Conservation (phyloP, 176 grass and related monocot genomes). For the Pontederia crassipes region DNA sequence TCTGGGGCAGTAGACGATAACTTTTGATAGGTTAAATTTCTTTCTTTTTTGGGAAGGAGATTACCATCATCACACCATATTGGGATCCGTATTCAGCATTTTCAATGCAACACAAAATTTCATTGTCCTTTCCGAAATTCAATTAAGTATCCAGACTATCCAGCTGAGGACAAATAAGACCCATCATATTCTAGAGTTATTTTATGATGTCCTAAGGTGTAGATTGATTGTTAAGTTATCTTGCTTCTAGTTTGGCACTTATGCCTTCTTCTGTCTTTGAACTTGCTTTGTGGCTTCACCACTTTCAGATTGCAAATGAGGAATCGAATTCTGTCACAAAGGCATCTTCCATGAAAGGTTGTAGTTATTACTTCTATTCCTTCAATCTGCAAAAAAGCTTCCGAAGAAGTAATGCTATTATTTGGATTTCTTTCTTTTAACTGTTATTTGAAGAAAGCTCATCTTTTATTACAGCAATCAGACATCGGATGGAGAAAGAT, state of each 20-base stretch:
- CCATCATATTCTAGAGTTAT: background rate
- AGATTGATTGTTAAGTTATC: background rate
- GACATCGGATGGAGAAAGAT: slow-evolving; percentile 91
- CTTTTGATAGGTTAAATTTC: slow-evolving; percentile 5
- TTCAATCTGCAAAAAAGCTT: background rate
- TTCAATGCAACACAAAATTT: no score
- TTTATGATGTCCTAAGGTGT: no score
- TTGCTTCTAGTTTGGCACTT: background rate
- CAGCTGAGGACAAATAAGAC: no score
- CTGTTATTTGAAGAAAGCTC: background rate
- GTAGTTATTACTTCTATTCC: slow-evolving; percentile 5
- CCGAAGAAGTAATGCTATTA: background rate
- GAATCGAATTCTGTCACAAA: slow-evolving; percentile 90
- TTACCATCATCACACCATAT: no score
- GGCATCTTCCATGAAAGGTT: slow-evolving; percentile 84
- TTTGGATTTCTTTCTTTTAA: background rate
- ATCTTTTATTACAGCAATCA: slow-evolving; percentile 49
- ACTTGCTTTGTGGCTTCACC: slow-evolving; percentile 16
- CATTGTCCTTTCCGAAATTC: no score
- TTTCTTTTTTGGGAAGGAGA: background rate
- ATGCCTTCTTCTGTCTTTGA: background rate
- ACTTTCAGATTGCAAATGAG: slow-evolving; percentile 60
- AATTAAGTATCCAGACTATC: no score
- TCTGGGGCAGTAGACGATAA: no score
- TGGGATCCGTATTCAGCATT: no score